Conservation (phyloP, 2,329 filamentous ascomycete genomes). For the Penicillium crustosum region DNA sequence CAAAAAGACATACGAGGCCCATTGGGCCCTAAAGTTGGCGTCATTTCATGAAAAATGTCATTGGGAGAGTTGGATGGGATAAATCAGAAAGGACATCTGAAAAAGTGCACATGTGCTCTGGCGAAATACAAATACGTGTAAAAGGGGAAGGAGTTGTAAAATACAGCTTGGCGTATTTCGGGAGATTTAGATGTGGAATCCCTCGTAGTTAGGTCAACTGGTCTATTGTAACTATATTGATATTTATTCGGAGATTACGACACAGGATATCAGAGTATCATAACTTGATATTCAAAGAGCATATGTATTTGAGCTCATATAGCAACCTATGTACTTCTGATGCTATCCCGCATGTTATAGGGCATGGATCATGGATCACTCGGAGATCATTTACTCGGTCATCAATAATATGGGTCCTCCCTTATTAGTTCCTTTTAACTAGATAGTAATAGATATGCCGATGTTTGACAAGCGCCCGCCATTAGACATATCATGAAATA, state of each 20-base stretch:
- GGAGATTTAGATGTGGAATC: background rate
- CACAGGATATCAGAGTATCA: no score
- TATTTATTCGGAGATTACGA: background rate
- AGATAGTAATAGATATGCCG: background rate
- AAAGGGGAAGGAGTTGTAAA: background rate
- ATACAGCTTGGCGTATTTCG: background rate
- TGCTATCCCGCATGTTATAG: background rate
- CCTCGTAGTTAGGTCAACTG: no score
- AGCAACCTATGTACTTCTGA: background rate
- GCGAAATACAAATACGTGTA: background rate
- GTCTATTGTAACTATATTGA: no score
- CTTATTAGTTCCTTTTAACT: background rate
- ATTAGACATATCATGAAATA: background rate
- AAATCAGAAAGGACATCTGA: background rate
- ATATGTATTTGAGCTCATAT: background rate
- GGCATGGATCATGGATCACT: background rate
- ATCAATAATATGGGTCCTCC: background rate
- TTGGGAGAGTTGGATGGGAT: background rate
- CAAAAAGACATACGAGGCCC: background rate
- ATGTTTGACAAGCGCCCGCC: background rate
- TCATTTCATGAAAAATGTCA: background rate
- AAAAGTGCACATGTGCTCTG: background rate
- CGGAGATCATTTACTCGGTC: background rate
- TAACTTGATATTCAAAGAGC: no score
- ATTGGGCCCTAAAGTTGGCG: background rate